Base-by-base conservation (phyloP, 2,329 filamentous ascomycete species). In the Colletotrichum gloeosporioides region DNA sequence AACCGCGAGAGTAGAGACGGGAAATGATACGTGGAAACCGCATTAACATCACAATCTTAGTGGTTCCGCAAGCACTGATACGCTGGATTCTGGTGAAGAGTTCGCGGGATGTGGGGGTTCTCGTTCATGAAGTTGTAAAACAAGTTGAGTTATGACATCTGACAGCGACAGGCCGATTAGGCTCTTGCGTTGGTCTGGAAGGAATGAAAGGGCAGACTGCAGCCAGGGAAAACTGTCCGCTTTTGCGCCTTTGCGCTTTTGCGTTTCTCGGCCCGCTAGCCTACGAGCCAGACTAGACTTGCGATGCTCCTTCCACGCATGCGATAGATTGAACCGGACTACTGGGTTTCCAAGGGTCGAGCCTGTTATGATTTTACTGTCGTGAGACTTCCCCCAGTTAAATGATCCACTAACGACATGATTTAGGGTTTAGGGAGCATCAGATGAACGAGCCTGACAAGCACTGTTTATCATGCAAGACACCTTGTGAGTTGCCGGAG, bases 361-460 rank as follows among this genome's bases (percentile, higher is more conserved):
- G 67, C 61, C 71, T 53, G 22, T 53, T 44, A 3, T 53, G 34
- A 44, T 39, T 25, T 4, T 9, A 32, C 25, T 18, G 49, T 36
- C n/a, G 31, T 62, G 27, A 16, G 29, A 27, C 8, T 34, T 8
- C 18, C 13, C 57, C 25, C 44, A 64, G n/a, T 49, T 18, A 22
- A 49, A 5, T 12, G 18, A 9, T 32, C 67, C 39, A 63, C 29
- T 61, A 31, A 18, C 27, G 22, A 27, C 36, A 39, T 63, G 36
- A 55, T 53, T 36, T 62, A 53, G 15, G 69, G 31, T 63, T 34
- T n/a, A 18, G 36, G n/a, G 16, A 8, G 57, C 63, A 67, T 75
- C 73, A 68, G 73, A 73, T 62, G 73, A 75, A 75, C 69, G 69
- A 39, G 49, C 31, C 22, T 32, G 25, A 31, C 31, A 34, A 31